phyloP scores from a whole-genome alignment of 768 basidiomycete species.

The Tulasnella calospora region DNA sequence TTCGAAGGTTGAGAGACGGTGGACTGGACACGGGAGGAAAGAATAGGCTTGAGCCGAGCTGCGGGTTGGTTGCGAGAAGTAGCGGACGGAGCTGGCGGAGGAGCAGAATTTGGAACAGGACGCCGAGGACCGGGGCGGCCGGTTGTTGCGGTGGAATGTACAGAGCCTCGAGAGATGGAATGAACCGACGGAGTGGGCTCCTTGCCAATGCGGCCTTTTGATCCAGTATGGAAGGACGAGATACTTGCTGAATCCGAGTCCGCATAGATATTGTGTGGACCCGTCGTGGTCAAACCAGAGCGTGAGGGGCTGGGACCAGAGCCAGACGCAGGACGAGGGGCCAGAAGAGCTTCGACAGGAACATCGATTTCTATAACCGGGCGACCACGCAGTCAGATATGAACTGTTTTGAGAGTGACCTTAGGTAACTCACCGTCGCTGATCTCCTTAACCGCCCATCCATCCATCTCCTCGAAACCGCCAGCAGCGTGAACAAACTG shows the following conservation, averaged over 20 bases:
- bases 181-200: constrained; percentile 41
- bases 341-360: constrained; percentile 64
- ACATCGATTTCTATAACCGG: constrained; percentile 66
- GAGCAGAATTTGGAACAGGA: neutral
- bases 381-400: constrained; percentile 19
- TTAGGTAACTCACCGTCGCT: constrained; percentile 56
- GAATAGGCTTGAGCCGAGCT: constrained; percentile 19
- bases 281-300: constrained; percentile 31
- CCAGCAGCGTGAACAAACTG: constrained; percentile 62
- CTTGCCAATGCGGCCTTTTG: constrained; percentile 25
- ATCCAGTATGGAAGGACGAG: constrained; percentile 45
- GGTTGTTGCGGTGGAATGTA: constrained; percentile 7
- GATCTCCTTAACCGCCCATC: constrained; percentile 86
- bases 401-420: constrained; percentile 11
- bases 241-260: constrained; percentile 44
- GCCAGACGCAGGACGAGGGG: constrained; percentile 39
- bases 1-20: constrained; percentile 16
- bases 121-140: neutral
- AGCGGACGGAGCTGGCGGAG: constrained; percentile 23
- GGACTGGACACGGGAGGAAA: constrained; percentile 13
- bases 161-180: constrained; percentile 40
- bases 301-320: constrained; percentile 25
- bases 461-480: constrained; percentile 79
- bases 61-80: constrained; percentile 13
- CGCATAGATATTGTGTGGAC: constrained; percentile 32